Conservation (phyloP, 108 stramenopile genomes). For the Mediolabrus comicus region DNA sequence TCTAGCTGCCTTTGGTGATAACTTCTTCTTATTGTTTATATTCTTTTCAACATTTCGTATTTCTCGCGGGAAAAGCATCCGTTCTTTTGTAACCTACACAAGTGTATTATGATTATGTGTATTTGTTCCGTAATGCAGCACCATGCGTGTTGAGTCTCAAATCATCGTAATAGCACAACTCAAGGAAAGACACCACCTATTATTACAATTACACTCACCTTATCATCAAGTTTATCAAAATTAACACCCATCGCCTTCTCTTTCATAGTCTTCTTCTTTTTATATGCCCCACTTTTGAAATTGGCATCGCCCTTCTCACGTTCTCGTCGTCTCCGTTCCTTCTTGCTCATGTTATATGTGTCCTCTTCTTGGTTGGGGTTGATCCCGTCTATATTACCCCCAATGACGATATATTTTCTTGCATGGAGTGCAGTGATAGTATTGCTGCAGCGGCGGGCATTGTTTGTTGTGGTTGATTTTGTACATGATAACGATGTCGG, state of each 20-base stretch:
- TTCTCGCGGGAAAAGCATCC: not conserved
- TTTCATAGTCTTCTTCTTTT: not conserved
- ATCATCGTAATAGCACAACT: too few relatives aligned
- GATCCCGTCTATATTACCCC: not conserved
- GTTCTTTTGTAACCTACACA: not conserved
- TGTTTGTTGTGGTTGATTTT: too few relatives aligned
- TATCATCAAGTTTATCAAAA: constrained; percentile 5
- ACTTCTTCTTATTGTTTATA: not conserved
- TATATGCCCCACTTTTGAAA: not conserved
- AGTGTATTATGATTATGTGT: not conserved
- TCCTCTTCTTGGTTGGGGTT: constrained; percentile 6
- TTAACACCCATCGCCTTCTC: not conserved
- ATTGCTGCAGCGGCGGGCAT: not conserved
- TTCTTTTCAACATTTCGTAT: not conserved
- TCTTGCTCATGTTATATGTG: constrained; percentile 8
- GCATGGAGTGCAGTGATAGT: not conserved
- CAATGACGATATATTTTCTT: constrained; percentile 8
- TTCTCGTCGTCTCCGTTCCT: constrained; percentile 7
- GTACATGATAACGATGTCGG: too few relatives aligned
- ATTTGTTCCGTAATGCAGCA: not conserved
- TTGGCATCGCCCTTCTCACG: not conserved
- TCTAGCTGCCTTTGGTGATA: not conserved
- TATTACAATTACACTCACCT: constrained; percentile 1
- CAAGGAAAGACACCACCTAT: too few relatives aligned
- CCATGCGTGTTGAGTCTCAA: too few relatives aligned